Conservation (phyloP, 2,329 filamentous ascomycete genomes). For the Hypocreales sp. region DNA sequence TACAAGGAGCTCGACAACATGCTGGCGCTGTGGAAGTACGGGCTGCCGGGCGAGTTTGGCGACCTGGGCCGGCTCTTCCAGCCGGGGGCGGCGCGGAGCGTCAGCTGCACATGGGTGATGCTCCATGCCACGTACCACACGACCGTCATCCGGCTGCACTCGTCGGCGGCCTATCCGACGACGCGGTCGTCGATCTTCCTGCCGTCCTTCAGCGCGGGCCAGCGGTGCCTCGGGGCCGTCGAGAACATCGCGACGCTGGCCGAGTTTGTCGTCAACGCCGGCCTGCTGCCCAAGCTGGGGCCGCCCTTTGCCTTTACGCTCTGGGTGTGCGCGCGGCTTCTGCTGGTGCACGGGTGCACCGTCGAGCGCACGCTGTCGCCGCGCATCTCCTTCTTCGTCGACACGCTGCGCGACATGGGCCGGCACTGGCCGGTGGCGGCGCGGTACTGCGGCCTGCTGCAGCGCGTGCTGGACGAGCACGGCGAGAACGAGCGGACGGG, state of each 20-base stretch:
- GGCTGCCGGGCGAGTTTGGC: conserved; percentile 67
- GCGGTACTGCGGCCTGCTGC: conserved; percentile 64
- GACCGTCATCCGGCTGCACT: conserved; percentile 78
- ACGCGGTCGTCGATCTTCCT: conserved; percentile 81
- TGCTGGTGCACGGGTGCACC: conserved; percentile 81
- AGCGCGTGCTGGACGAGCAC: conserved; percentile 76
- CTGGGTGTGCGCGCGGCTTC: conserved; percentile 77
- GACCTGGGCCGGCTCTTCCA: conserved; percentile 71
- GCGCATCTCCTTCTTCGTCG: conserved; percentile 68
- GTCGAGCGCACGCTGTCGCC: conserved; percentile 72
- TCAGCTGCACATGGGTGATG: conserved; percentile 81
- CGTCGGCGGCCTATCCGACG: conserved; percentile 82
- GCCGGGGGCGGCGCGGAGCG: conserved; percentile 43
- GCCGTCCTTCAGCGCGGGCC: conserved; percentile 71
- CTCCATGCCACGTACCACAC: conserved; percentile 83
- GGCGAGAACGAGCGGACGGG: conserved; percentile 61
- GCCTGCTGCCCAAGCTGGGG: conserved; percentile 64
- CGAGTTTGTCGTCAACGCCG: conserved; percentile 61
- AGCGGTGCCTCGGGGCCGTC: conserved; percentile 70
- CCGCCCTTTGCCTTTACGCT: conserved; percentile 85
- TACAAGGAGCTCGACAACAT: conserved; percentile 75
- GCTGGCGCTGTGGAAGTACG: conserved; percentile 70
- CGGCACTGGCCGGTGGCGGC: conserved; percentile 74
- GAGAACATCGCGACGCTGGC: conserved; percentile 67
- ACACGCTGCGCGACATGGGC: conserved; percentile 67